Evolutionary conservation across 495 filamentous ascomycete genomes (phyloP).

Genomic region (Barbatosphaeria neglecta): DNA sequence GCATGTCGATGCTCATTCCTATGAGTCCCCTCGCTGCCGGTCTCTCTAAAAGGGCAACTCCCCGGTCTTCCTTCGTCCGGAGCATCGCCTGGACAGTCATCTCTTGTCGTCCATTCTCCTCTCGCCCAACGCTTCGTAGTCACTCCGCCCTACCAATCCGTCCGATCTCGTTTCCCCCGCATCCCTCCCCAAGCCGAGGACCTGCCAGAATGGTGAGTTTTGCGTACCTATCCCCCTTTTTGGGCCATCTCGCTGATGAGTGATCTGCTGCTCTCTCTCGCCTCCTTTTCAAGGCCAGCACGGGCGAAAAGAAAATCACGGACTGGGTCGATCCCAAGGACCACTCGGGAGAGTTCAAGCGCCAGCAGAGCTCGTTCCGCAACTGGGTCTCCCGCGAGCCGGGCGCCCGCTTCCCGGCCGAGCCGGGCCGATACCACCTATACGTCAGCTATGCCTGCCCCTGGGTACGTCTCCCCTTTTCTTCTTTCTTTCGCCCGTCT

Average conservation of each 20-base stretch:
- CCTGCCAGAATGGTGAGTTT: too few relatives aligned
- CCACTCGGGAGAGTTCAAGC: slow-evolving; percentile 82
- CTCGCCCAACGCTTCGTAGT: background rate
- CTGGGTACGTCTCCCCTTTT: slow-evolving; percentile 39
- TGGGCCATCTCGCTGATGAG: too few relatives aligned
- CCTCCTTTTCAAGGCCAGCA: background rate
- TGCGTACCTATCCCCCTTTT: too few relatives aligned
- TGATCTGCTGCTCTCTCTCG: too few relatives aligned
- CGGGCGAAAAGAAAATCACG: slow-evolving; percentile 45
- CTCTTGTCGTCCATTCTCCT: background rate
- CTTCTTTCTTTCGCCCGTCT: too few relatives aligned
- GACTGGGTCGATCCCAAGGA: slow-evolving; percentile 69
- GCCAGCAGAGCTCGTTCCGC: slow-evolving; percentile 58
- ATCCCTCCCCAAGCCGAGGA: too few relatives aligned
- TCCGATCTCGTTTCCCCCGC: background rate
- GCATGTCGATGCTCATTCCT: too few relatives aligned
- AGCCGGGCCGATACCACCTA: slow-evolving; percentile 66
- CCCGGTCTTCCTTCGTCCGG: too few relatives aligned
- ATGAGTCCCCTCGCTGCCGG: too few relatives aligned
- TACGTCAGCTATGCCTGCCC: slow-evolving; percentile 69
- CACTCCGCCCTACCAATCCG: background rate
- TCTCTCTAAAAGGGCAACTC: too few relatives aligned
- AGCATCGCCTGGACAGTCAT: too few relatives aligned
- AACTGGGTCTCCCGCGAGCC: slow-evolving; percentile 53
- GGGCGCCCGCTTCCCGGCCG: slow-evolving; percentile 54